Percentiles rank a stretch among this genome's conserved stretches.
Conservation (phyloP, 345 rosid species). For the Moricandia moricandioides region DNA sequence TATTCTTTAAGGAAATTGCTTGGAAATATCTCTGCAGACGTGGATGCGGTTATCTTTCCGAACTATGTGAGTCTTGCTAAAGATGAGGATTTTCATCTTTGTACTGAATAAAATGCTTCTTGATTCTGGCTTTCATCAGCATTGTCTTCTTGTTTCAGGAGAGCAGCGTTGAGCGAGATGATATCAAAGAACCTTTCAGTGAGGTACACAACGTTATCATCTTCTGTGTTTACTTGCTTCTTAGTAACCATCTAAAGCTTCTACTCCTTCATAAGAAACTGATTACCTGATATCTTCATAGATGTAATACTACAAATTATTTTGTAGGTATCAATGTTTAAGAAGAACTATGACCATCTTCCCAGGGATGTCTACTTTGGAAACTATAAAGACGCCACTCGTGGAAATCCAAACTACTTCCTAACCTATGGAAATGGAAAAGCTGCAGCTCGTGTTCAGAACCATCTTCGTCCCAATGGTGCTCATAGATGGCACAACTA, state of each 20-base stretch:
- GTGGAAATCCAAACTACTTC: conserved; percentile 89
- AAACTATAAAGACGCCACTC: conserved; percentile 76
- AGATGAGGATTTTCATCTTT: background rate
- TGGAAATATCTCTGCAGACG: conserved; percentile 56
- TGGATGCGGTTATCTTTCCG: conserved; percentile 79
- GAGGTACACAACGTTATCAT: conserved; percentile 50
- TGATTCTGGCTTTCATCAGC: conserved; percentile 2
- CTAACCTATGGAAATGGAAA: conserved; percentile 96
- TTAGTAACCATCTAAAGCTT: background rate
- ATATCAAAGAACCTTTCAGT: conserved; percentile 82
- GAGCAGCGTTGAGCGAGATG: conserved; percentile 85
- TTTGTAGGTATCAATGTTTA: conserved; percentile 88
- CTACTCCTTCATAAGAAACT: too few species aligned
- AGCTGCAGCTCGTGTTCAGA: conserved; percentile 88
- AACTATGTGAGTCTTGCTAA: conserved; percentile 71
- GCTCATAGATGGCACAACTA: conserved; percentile 99
- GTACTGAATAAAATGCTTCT: background rate
- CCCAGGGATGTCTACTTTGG: conserved; percentile 84
- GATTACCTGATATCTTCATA: too few species aligned
- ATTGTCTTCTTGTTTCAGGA: conserved; percentile 57
- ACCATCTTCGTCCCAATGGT: conserved; percentile 96
- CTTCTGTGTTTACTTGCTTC: background rate
- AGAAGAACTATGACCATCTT: conserved; percentile 91
- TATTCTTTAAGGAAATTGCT: conserved; percentile 80
- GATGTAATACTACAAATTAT: too few species aligned